Base-by-base conservation (phyloP, 176 grass and related monocot species). In the Dendrocalamus sinicus region DNA sequence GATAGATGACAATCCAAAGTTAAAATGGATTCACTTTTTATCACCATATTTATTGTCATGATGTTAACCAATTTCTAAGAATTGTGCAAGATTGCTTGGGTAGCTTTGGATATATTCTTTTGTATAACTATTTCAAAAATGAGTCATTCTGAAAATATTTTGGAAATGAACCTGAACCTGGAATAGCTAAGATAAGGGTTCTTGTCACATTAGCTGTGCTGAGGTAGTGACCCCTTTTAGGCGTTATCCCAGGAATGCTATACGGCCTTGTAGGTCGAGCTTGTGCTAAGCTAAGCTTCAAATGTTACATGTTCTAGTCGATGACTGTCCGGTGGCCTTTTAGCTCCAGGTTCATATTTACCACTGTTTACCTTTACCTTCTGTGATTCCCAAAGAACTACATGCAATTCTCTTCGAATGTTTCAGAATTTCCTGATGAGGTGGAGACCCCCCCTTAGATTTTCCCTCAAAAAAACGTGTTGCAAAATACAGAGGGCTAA, bases 361-460 rank as follows among this genome's bases (percentile, higher is more conserved):
- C 13, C 52, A 39, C 7, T 37, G 9, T 53, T 45, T 35, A 74
- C 24, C 4, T 57, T 71, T 35, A 28, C 47, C 19, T 81, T 47
- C 67, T 24, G 24, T 68, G 39, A 55, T 82, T 84, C 45, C 65
- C 35, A 73, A 76, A 84, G 19, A 8, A 32, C 48, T 61, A 61
- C 60, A 86, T 39, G 17, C 40, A 78, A 20, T 82, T 81, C n/a
- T 61, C 45, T 61, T 54, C 6, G 78, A 40, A 75, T 68, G 78
- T 91, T 86, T 64, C 92, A 98, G 96, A 98, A 82, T 98, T 94
- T 89, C 96, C 96, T 20, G 96, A 98, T 88, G 96, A 98, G 84
- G 93, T 98, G 84, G 96, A 98, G 67, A 98, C 96, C 45, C 96
- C n/a, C n/a, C 96, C 73, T 78, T 98, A 61, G 91, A 95, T 92